Evolutionary conservation across 768 basidiomycete genomes (phyloP), one percentile per base, ranked within the genome.

Genomic region (Coprinellus aureogranulatus): DNA sequence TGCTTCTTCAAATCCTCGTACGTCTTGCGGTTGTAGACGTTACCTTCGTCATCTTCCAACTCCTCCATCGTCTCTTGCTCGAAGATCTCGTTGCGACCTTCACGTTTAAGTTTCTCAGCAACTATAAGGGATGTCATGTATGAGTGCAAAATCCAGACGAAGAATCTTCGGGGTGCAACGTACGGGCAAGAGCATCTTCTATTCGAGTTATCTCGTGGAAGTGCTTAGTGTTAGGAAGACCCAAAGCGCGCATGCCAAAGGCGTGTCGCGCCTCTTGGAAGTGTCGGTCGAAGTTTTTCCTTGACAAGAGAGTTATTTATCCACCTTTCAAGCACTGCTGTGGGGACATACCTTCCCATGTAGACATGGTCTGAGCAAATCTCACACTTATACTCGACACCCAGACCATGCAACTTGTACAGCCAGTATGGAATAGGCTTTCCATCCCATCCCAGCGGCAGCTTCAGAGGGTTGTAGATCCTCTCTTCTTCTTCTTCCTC

Each of bases 391-490:
- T 98, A 99, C 71, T 96, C 93, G 27, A 97, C 94, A n/a, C 97
- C 97, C 37, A 98, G 80, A 9, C 97, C 97, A 68, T 99, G 97
- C 37, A 99, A 76, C 73, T 98, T 98, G 77, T 95, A 99, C 54
- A 99, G 65, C 95, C 95, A 98, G 68, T 96, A 98, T 31, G 97
- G 97, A 66, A 99, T 99, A 20, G 97, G 97, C 68, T 98, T 98
- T 30, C 96, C 95, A 67, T 99, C 97, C 94, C 94, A 98, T 4
- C 94, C 94, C 22, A 98, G 80, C 14, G 97, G 97, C 41, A 98
- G 77, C 75, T 98, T 98, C 50, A 98, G 83, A 46, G 97, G 97
- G 64, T 99, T 99, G 74, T 98, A 99, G 31, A 99, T 94, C 63
- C 92, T 85, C 66, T 94, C 96, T 65, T 98, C 94, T 63, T 93